Conservation (phyloP, 2,329 filamentous ascomycete species). For the Hansfordia pulvinata region DNA sequence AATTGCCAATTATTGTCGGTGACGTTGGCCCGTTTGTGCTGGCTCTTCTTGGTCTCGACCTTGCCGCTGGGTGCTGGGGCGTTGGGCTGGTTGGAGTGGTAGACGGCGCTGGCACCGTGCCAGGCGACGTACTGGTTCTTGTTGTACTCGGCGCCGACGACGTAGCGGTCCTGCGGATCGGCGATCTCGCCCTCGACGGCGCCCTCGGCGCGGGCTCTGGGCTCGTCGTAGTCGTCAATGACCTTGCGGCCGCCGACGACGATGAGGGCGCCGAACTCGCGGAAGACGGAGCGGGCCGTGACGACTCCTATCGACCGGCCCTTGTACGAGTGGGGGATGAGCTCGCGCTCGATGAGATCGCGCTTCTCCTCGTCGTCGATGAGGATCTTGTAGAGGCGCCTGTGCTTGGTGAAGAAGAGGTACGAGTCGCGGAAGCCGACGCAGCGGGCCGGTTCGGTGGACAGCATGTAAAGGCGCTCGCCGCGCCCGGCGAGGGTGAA, state of each 20-base stretch:
- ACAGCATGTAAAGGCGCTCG: constrained; percentile 90
- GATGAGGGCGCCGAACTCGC: constrained; percentile 90
- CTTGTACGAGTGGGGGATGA: constrained; percentile 98
- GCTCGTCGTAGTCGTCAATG: constrained; percentile 78
- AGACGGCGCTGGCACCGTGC: constrained; percentile 93
- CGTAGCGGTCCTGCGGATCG: constrained; percentile 73
- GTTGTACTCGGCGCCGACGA: constrained; percentile 81
- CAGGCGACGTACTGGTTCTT: constrained; percentile 98
- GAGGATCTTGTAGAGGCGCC: constrained; percentile 93
- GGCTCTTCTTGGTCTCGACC: constrained; percentile 68
- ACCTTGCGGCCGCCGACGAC: constrained; percentile 81
- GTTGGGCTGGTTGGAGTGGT: constrained; percentile 69
- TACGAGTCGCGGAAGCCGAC: constrained; percentile 97
- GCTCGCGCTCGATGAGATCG: constrained; percentile 86
- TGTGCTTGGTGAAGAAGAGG: constrained; percentile 97
- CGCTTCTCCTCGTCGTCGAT: constrained; percentile 95
- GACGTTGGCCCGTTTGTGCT: constrained; percentile 72
- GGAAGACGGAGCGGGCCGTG: constrained; percentile 89
- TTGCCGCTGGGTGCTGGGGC: constrained; percentile 68
- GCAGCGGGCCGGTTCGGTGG: constrained; percentile 90
- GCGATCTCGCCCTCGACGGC: constrained; percentile 80
- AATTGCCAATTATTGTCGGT: constrained; percentile 95
- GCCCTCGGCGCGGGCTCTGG: constrained; percentile 61
- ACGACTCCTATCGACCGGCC: constrained; percentile 94
- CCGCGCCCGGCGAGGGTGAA: constrained; percentile 82